Evolutionary conservation across 2,329 filamentous ascomycete genomes (phyloP), one percentile per base, ranked within the genome.

Genomic region (Exophiala sideris): DNA sequence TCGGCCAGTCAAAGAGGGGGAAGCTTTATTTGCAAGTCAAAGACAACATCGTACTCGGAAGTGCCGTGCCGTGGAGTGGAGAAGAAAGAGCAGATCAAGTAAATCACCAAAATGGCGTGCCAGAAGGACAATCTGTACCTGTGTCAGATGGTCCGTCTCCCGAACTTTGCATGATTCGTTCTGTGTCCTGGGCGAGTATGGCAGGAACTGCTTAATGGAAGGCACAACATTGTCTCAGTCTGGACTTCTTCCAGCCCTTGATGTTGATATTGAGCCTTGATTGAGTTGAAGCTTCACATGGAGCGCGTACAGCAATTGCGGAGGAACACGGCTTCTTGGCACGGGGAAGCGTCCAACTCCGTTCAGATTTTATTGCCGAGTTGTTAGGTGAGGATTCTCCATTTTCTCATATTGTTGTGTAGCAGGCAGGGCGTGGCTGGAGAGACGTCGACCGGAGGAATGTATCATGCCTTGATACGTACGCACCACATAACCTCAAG

Each of bases 401-500:
- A 45, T 45, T 20, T 29, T 18, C 16, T 29, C 24, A 29, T 29
- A 29, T 29, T 29, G 24, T 18, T 18, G 16, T 18, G 24, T 5
- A 33, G 42, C 42, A 33, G 42, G 21, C 14, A 39, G 24, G 14
- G 41, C 16, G 41, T 39, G 36, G 6, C 41, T 24, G 9, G 12
- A 45, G 18, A 8, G 12, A 7, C 41, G 16, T 44, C 18, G 5
- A 8, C 5, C 11, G 34, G 21, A 51, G 36, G 32, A 21, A 70
- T 67, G 1, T 79, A 71, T 65, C 80, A 82, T 66, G 81, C 86
- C 29, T 74, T 91, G 42, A 88, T 91, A 56, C 81, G 86, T 48
- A 91, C 88, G 0, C 88, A 91, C 63, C 88, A 91, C 68, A 90
- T 91, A 65, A 91, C 87, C 3, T 90, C 86, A 0, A 84, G 87